Evolutionary conservation across 2,329 filamentous ascomycete genomes (phyloP).

Genomic region (Penicillium sclerotigenum): DNA sequence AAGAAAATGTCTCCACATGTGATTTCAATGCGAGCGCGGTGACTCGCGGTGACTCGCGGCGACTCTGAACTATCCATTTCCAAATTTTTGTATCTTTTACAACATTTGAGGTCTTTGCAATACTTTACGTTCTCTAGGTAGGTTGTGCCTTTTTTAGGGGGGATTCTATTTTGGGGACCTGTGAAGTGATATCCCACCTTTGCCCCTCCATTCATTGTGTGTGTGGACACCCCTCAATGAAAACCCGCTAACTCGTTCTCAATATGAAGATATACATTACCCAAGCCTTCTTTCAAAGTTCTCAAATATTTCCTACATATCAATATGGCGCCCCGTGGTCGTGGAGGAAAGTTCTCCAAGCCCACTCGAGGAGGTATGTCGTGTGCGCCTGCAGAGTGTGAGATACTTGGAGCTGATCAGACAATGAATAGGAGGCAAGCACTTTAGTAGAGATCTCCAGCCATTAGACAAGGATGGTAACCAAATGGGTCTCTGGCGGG

Average conservation of each 20-base stretch:
- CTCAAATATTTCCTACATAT: background rate
- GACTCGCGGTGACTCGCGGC: constrained; percentile 10
- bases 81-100: background rate
- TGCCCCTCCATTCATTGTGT: constrained; percentile 19
- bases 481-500: constrained; percentile 81
- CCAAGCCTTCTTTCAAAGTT: background rate
- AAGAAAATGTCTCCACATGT: constrained; percentile 8
- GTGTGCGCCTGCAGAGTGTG: constrained; percentile 25
- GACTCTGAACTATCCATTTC: background rate
- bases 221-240: background rate
- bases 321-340: constrained; percentile 58
- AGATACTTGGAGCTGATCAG: constrained; percentile 4
- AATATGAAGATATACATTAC: background rate
- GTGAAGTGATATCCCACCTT: constrained; percentile 13
- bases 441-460: constrained; percentile 88
- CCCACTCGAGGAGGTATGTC: constrained; percentile 78
- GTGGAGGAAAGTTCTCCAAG: constrained; percentile 93
- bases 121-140: background rate
- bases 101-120: background rate
- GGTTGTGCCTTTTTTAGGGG: background rate
- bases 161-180: background rate
- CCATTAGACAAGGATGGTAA: constrained; percentile 88
- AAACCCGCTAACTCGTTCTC: background rate
- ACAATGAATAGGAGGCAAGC: constrained; percentile 70
- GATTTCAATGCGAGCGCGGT: constrained; percentile 21